A percentile compares a stretch with the other conserved stretches of the same genome.
phyloP scores from a whole-genome alignment of 306 rosid genomes.

The Rosa lucieae region DNA sequence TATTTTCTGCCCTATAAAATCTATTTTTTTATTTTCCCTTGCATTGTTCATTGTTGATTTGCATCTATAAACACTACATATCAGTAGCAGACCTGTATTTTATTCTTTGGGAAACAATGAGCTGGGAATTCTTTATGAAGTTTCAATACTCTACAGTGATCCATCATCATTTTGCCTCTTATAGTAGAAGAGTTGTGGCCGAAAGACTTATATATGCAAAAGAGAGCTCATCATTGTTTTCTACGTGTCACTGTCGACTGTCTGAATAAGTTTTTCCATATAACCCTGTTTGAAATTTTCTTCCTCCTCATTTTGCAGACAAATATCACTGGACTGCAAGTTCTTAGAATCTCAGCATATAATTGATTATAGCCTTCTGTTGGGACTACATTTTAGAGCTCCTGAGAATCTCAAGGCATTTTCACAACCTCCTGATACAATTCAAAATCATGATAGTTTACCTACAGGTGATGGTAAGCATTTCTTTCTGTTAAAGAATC shows the following conservation, averaged over 20 bases:
- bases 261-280: not conserved
- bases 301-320: conserved; percentile 56
- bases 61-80: conserved; percentile 2
- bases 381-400: conserved; percentile 95
- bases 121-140: conserved; percentile 1
- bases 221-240: not conserved
- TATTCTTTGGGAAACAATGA: not conserved
- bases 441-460: conserved; percentile 35
- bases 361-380: conserved; percentile 91
- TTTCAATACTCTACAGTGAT: conserved; percentile 1
- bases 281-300: conserved; percentile 12
- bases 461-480: conserved; percentile 45
- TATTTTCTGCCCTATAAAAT: not conserved
- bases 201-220: conserved; percentile 1
- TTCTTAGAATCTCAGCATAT: conserved; percentile 89
- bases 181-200: conserved; percentile 15
- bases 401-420: conserved; percentile 78
- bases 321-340: conserved; percentile 71
- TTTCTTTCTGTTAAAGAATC: conserved; percentile 11
- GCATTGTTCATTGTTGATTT: not conserved
- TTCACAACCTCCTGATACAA: conserved; percentile 44
- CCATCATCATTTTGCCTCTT: not conserved
- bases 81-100: not conserved
- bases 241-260: not conserved
- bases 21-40: not conserved